Evolutionary conservation across 345 rosid genomes (phyloP), one percentile per base, ranked within the genome.

Genomic region (Zanthoxylum bungeanum): DNA sequence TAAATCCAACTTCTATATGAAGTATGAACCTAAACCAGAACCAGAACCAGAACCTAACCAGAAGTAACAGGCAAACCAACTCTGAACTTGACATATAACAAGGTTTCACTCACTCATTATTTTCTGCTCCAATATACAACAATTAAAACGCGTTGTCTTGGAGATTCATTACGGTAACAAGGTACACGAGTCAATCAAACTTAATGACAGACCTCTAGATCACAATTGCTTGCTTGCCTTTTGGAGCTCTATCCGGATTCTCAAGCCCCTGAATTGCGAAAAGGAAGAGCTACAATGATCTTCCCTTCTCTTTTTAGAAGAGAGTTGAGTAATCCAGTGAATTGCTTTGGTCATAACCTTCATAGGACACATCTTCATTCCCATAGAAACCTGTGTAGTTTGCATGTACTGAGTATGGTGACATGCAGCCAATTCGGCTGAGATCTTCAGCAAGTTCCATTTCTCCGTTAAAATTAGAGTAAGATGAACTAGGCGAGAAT

Each of bases 131-230:
- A 81, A 84, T 86, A 85, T 62, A 77, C 64, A 80, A 85, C 90
- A 58, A 64, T 28, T 80, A 88, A 88, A 86, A 86, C 69, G 86
- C 64, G 85, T 79, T 66, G 84, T 80, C 89, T 80, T 77, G 77
- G 85, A 80, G 76, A 76, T 51, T 66, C 59, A 66, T 71, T 37
- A 42, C 21, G 37, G 60, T 69, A 22, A 31, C 49, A 34, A 53
- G 63, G 64, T 36, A 34, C 17, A 69, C 44, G 21, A 47, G 22
- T 60, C 34, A 44, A 53, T 44, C 49, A 44, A 44, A 44, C 49
- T 44, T 44, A 44, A 44, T 19, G 19, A 44, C 70, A 61, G 66
- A 40, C 62, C 58, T 36, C 69, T 68, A 56, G 69, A 64, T 60
- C 75, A 42, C 49, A 55, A 60, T 70, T 51, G 37, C 64, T n/a